Base-by-base conservation (phyloP, 805 yeast genomes). In the Wickerhamomyces bovis region DNA sequence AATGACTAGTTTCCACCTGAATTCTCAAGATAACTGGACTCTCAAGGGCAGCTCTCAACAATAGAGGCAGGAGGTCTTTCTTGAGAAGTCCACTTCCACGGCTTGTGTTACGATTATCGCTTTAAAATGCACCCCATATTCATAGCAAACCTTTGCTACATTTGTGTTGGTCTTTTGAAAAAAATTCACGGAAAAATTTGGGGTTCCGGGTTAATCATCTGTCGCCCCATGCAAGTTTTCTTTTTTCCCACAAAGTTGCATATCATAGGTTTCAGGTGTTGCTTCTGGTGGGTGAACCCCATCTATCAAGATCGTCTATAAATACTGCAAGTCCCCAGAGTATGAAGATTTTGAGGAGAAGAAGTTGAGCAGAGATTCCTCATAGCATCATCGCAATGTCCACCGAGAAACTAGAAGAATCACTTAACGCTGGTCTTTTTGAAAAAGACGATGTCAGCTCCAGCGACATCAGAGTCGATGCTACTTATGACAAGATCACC, bases 401-500 rank as follows among this genome's bases (percentile, higher is more conserved):
- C 6, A 33, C 20, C 6, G 36, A 33, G 20, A 33, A 33, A 16
- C 12, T 16, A 3, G 36, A 33, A 33, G 36, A 33, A 16, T 33
- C 36, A 18, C 20, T 33, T 5, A 8, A 33, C 36, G 11, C 20
- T 33, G 36, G 36, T 3, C 11, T 33, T 11, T 18, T 33, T 16
- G 36, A 33, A 33, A 33, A 33, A 33, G 36, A 33, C 18, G 36
- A 33, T 11, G 20, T 33, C 18, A 33, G 36, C 36, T 33, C 36
- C 20, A 33, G 36, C 16, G 41, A 25, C 22, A 16, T 43, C 20
- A 38, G 38, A 20, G 9, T 33, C 15, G 57, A 55, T 41, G 20
- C 18, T 15, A 51, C 56, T 2, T 42, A 46, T 23, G 52, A 52
- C 2, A 53, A 55, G 44, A 49, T 53, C 42, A 16, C 20, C 19